Conservation (phyloP, 768 basidiomycete species). For the Leccinum variicolor region DNA sequence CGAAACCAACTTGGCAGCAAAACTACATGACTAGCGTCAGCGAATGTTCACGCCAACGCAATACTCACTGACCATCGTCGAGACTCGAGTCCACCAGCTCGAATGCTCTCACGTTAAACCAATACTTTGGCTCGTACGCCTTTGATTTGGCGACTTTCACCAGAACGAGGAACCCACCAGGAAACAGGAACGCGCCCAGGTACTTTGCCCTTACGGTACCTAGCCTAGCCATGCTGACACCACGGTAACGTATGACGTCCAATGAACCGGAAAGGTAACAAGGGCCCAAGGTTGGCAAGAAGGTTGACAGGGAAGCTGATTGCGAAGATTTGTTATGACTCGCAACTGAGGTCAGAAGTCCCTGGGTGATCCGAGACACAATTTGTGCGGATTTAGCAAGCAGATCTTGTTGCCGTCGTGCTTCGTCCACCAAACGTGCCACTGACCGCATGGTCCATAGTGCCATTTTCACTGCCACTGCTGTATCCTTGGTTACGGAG, state of each 20-base stretch:
- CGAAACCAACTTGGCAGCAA: conserved; percentile 81
- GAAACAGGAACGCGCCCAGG: conserved; percentile 85
- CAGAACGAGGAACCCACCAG: conserved; percentile 80
- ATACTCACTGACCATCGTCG: conserved; percentile 66
- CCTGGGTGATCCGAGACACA: conserved; percentile 56
- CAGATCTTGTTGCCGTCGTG: conserved; percentile 62
- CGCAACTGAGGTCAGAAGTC: conserved; percentile 27
- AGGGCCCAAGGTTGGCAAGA: conserved; percentile 71
- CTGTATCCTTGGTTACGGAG: not conserved
- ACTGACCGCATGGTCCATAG: conserved; percentile 72
- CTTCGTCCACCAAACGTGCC: conserved; percentile 78
- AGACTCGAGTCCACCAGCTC: conserved; percentile 65
- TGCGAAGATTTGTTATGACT: conserved; percentile 30
- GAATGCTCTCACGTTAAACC: conserved; percentile 77
- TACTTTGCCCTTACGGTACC: conserved; percentile 76
- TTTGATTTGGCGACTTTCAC: conserved; percentile 82
- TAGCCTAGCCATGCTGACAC: conserved; percentile 38
- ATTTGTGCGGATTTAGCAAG: conserved; percentile 66
- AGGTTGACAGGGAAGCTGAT: conserved; percentile 46
- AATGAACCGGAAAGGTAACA: conserved; percentile 82
- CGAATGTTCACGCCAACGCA: not conserved
- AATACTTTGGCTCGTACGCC: conserved; percentile 83
- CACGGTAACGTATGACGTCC: conserved; percentile 76
- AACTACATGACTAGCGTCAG: conserved; percentile 41
- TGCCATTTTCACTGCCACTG: conserved; percentile 37